Conservation (phyloP, 306 rosid species). For the Gleditsia sinensis region DNA sequence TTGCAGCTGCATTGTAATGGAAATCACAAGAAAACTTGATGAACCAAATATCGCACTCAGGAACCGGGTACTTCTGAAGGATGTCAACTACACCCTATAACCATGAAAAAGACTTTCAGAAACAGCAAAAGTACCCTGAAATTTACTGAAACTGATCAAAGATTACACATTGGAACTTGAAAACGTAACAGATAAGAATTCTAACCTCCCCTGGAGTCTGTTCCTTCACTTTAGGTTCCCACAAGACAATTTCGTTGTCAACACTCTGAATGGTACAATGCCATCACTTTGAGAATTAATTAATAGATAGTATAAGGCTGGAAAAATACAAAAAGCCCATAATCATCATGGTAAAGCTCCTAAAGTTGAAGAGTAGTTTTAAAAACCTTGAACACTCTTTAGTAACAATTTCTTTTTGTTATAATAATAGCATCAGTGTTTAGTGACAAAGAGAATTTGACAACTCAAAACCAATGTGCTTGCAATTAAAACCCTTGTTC, state of each 20-base stretch:
- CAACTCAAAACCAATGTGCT: not conserved
- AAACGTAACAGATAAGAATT: constrained; percentile 20
- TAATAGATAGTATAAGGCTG: not conserved
- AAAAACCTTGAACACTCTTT: not conserved
- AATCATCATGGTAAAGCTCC: constrained; percentile 2
- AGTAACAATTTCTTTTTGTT: too few relatives aligned
- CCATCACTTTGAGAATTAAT: constrained; percentile 24
- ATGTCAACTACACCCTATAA: constrained; percentile 84
- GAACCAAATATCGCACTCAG: constrained; percentile 97
- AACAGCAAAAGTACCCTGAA: constrained; percentile 3
- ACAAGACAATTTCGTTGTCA: constrained; percentile 89
- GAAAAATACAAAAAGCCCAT: not conserved
- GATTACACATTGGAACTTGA: not conserved
- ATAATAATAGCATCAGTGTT: not conserved
- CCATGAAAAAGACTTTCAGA: constrained; percentile 25
- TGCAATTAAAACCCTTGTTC: constrained; percentile 9
- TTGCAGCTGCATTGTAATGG: constrained; percentile 71
- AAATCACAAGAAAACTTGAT: constrained; percentile 96
- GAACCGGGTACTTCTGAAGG: constrained; percentile 96
- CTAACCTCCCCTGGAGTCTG: constrained; percentile 95
- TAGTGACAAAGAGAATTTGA: not conserved
- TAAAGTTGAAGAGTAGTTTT: constrained; percentile 9
- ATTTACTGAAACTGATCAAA: constrained; percentile 9
- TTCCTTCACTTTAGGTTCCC: constrained; percentile 97
- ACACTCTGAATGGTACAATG: constrained; percentile 67